phyloP scores from a whole-genome alignment of 805 yeast species.

The Kluyveromyces siamensis region DNA sequence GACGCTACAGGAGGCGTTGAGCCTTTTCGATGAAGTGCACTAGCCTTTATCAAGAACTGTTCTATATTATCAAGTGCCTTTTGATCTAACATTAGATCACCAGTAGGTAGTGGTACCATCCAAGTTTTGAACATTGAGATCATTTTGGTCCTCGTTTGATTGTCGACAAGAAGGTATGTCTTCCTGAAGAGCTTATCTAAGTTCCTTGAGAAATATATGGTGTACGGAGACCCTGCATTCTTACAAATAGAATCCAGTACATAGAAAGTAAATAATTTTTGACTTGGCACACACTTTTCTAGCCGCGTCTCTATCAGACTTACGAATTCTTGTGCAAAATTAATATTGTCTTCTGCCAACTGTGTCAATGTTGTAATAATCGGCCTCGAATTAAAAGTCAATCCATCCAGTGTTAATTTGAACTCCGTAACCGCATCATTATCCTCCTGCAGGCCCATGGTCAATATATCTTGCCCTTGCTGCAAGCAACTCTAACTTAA shows the following conservation, averaged over 20 bases:
- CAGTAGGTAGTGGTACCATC: slow-evolving; percentile 46
- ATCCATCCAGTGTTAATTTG: slow-evolving; percentile 56
- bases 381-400: slow-evolving; percentile 85
- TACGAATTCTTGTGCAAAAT: slow-evolving; percentile 68
- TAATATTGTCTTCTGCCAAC: slow-evolving; percentile 77
- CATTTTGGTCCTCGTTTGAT: slow-evolving; percentile 62
- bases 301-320: slow-evolving; percentile 69
- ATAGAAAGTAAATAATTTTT: slow-evolving; percentile 77
- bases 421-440: slow-evolving; percentile 47
- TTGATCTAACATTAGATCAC: slow-evolving; percentile 58
- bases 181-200: slow-evolving; percentile 57
- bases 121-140: slow-evolving; percentile 79
- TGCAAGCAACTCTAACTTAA: too few species aligned
- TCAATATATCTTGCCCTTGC: background rate
- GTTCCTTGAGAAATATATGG: slow-evolving; percentile 63
- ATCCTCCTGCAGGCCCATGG: slow-evolving; percentile 9
- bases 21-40: slow-evolving; percentile 35
- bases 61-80: slow-evolving; percentile 68
- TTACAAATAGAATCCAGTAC: slow-evolving; percentile 87
- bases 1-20: slow-evolving; percentile 17
- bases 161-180: slow-evolving; percentile 73
- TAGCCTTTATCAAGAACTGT: slow-evolving; percentile 55
- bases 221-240: slow-evolving; percentile 84
- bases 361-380: slow-evolving; percentile 77
- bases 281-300: slow-evolving; percentile 67